Base-by-base conservation (phyloP, 495 filamentous ascomycete species). In the Aspergillus incahuasiensis region DNA sequence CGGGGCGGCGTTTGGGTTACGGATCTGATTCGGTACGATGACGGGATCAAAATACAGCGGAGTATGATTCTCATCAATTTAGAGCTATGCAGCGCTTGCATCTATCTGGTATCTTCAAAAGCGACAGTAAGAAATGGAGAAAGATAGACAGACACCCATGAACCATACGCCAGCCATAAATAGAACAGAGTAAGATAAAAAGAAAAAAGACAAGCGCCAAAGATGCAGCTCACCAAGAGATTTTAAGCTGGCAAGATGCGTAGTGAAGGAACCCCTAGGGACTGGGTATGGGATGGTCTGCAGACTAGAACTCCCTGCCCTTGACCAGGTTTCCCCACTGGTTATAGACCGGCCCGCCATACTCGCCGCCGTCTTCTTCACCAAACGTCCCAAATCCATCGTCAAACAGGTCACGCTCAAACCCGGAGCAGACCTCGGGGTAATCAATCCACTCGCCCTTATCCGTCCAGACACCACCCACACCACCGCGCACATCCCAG, bases 341-440 rank as follows among this genome's bases (percentile, higher is more conserved):
- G 39, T 76, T 78, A 52, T 78, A 76, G 8, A 76, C 62, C 15
- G 72, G 30, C 69, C 89, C 56, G 78, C 91, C 59, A 78, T 89
- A 50, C 82, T 82, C 68, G 79, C 81, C 57, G 64, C 83, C 55
- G 79, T 88, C 68, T 82, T 95, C 74, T 64, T 90, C 41, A 68
- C 79, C 49, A 70, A 71, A 78, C 2, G 52, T 57, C 0, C 73
- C 74, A 12, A 72, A 52, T 2, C 66, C 70, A 48, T 78, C 74
- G 55, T 69, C 63, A 57, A 86, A 85, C 1, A 83, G 60, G 16
- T 72, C 72, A 7, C 72, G 67, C 54, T 83, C 78, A 45, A 73
- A 71, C 5, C 71, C 74, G 28, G 71, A 68, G 58, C 82, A 85
- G 16, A 85, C 72, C 19, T 85, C 80, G 1, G 66, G 68, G 63